phyloP scores from a whole-genome alignment of 768 basidiomycete species.

The Rhodotorula diobovata region DNA sequence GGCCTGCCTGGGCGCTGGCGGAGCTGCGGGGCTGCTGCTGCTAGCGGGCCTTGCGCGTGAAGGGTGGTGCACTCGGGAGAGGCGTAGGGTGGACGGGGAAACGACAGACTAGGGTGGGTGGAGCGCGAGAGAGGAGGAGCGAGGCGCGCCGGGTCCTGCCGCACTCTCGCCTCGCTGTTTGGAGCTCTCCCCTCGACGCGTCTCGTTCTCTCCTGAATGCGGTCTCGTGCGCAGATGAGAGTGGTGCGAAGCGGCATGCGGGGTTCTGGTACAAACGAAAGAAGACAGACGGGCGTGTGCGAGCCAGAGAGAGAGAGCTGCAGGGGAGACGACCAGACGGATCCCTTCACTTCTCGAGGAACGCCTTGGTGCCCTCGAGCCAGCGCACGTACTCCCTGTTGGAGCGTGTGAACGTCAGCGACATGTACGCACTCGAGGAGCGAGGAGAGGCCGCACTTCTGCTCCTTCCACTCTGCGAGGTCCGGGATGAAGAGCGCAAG shows the following conservation, averaged over 20 bases:
- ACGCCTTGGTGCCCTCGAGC: conserved; percentile 74
- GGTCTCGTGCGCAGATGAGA: not conserved
- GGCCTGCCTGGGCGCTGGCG: too few relatives aligned
- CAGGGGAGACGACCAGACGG: not conserved
- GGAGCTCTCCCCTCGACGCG: not conserved
- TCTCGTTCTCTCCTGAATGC: not conserved
- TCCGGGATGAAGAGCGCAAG: conserved; percentile 80
- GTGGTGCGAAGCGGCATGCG: not conserved
- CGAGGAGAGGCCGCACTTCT: conserved; percentile 53
- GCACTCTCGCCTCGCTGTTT: not conserved
- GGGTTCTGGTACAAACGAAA: not conserved
- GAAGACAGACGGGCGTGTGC: too few relatives aligned
- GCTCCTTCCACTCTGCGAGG: conserved; percentile 77
- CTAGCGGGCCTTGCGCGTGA: not conserved
- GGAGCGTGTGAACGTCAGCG: not conserved
- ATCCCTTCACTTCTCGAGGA: conserved; percentile 58
- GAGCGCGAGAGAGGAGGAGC: too few relatives aligned
- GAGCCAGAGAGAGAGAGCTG: not conserved
- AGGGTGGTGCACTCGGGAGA: too few relatives aligned
- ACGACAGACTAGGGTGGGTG: conserved; percentile 10
- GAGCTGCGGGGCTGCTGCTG: too few relatives aligned
- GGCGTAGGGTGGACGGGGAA: not conserved
- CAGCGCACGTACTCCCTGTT: conserved; percentile 79
- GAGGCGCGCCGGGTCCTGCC: not conserved
- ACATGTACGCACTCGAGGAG: not conserved